Percentiles rank a stretch among this genome's conserved stretches.
phyloP scores from a whole-genome alignment of 73 alveolate species.

The Paramecium octaurelia region DNA sequence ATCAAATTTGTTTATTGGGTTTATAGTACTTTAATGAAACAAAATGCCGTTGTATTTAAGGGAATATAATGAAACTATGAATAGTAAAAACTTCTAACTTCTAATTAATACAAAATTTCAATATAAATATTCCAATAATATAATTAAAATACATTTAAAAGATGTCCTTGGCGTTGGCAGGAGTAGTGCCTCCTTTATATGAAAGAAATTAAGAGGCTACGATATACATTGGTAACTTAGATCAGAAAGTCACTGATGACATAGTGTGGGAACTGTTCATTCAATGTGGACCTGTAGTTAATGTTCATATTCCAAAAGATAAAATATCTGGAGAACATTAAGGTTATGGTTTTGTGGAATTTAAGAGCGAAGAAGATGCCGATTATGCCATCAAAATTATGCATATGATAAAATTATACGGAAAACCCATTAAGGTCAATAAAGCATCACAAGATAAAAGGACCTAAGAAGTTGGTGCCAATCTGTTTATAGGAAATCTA shows the following conservation, averaged over 20 bases:
- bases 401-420: conserved; percentile 98
- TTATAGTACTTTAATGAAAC: neutral
- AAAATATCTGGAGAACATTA: conserved; percentile 96
- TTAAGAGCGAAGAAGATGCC: conserved; percentile 91
- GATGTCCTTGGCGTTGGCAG: conserved; percentile 46
- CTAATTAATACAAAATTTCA: neutral
- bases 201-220: conserved; percentile 70
- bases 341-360: conserved; percentile 75
- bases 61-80: neutral
- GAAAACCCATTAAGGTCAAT: conserved; percentile 97
- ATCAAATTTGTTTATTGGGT: neutral
- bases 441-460: conserved; percentile 98
- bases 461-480: conserved; percentile 99
- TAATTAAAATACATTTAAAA: neutral
- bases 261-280: conserved; percentile 95
- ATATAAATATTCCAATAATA: neutral
- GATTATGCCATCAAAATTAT: conserved; percentile 98
- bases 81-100: neutral
- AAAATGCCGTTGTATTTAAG: neutral
- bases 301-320: conserved; percentile 99
- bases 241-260: conserved; percentile 92
- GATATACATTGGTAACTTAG: conserved; percentile 83
- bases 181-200: conserved; percentile 46
- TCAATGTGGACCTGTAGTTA: conserved; percentile 98
- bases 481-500: conserved; percentile 97